phyloP scores from a whole-genome alignment of 345 rosid genomes.

The Ceriops tagal region DNA sequence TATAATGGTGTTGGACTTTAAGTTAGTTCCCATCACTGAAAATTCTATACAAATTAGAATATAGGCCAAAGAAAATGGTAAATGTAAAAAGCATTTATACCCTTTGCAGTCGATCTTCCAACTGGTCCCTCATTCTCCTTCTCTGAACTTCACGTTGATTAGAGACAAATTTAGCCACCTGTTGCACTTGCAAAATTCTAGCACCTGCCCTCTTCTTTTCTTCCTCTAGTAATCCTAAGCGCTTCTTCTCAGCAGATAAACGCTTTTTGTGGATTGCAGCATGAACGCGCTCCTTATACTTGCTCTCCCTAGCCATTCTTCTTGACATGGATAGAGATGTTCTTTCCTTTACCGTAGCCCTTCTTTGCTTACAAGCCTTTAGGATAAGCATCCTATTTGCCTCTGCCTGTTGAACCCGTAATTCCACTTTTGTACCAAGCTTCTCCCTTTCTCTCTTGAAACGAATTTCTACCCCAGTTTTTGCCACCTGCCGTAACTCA shows the following conservation, averaged over 20 bases:
- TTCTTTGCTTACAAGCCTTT: constrained; percentile 63
- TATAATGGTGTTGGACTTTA: no score
- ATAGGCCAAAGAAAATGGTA: background rate
- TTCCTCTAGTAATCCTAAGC: constrained; percentile 76
- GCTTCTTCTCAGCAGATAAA: constrained; percentile 87
- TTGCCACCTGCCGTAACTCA: constrained; percentile 91
- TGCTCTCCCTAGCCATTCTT: constrained; percentile 78
- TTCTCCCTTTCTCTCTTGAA: constrained; percentile 72
- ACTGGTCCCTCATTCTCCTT: constrained; percentile 68
- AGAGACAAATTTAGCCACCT: constrained; percentile 67
- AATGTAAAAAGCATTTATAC: constrained; percentile 34
- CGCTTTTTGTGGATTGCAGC: constrained; percentile 91
- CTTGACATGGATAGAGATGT: constrained; percentile 70
- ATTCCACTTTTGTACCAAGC: constrained; percentile 77
- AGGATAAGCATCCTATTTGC: constrained; percentile 83
- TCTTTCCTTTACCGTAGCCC: constrained; percentile 79
- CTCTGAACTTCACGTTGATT: constrained; percentile 89
- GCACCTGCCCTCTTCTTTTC: constrained; percentile 86
- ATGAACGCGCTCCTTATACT: constrained; percentile 77
- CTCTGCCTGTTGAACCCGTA: constrained; percentile 82
- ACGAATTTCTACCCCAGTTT: constrained; percentile 68
- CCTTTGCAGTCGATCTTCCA: constrained; percentile 85
- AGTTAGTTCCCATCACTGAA: no score
- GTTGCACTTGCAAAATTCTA: constrained; percentile 64
- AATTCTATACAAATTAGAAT: background rate